Evolutionary conservation across 495 filamentous ascomycete species (phyloP).

Genomic region (Usnea hakonensis): DNA sequence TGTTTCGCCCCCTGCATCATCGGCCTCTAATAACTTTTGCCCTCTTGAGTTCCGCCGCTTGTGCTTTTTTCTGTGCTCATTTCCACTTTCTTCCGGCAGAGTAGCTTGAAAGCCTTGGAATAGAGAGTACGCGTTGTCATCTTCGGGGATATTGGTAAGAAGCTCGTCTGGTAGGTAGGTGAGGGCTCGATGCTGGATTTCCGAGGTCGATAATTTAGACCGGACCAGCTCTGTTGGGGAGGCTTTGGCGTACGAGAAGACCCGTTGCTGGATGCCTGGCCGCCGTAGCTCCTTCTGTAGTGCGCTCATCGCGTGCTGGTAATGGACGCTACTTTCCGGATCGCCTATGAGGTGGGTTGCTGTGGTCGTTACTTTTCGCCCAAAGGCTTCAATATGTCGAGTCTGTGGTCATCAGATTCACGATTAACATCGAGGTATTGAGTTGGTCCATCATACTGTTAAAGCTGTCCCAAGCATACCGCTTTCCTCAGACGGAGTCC

Average conservation of each 20-base stretch:
- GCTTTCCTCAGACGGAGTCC: slow-evolving; percentile 33
- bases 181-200: slow-evolving; percentile 92
- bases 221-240: slow-evolving; percentile 87
- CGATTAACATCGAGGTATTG: background rate
- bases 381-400: slow-evolving; percentile 84
- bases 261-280: slow-evolving; percentile 74
- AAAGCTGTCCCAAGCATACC: slow-evolving; percentile 46
- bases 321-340: slow-evolving; percentile 50
- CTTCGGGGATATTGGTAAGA: slow-evolving; percentile 76
- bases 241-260: slow-evolving; percentile 82
- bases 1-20: slow-evolving; percentile 48
- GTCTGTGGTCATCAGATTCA: slow-evolving; percentile 48
- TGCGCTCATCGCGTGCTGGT: slow-evolving; percentile 80
- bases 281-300: slow-evolving; percentile 80
- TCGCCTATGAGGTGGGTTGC: slow-evolving; percentile 83
- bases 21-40: slow-evolving; percentile 63
- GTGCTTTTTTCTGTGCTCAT: slow-evolving; percentile 56
- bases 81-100: slow-evolving; percentile 66
- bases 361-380: slow-evolving; percentile 89
- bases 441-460: slow-evolving; percentile 40
- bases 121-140: slow-evolving; percentile 76
- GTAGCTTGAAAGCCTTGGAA: slow-evolving; percentile 96
- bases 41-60: slow-evolving; percentile 61
- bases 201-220: slow-evolving; percentile 79
- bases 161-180: slow-evolving; percentile 87